phyloP scores from a whole-genome alignment of 1,284 basidiomycete species.

The Cryptococcus wingfieldii region DNA sequence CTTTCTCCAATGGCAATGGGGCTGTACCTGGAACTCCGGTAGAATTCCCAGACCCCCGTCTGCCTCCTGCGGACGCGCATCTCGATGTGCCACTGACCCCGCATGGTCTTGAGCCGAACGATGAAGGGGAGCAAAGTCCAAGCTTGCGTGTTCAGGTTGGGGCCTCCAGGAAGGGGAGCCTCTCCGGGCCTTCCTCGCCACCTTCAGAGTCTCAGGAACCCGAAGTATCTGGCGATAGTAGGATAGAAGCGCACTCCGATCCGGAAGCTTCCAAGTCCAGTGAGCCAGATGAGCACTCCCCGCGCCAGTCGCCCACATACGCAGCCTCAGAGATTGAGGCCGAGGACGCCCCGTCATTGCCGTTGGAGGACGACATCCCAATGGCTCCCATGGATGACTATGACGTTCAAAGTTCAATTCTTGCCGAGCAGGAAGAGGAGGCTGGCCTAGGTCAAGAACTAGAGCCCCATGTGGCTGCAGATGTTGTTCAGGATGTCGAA shows the following conservation, averaged over 20 bases:
- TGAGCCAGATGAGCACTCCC: no score
- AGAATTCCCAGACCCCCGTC: slow-evolving; percentile 14
- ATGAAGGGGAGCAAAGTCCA: background rate
- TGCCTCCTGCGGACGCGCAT: slow-evolving; percentile 12
- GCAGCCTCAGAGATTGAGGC: background rate
- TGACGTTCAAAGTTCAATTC: background rate
- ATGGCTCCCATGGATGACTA: background rate
- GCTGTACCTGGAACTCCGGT: slow-evolving; percentile 11
- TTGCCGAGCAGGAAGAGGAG: background rate
- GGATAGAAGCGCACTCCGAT: no score
- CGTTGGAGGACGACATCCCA: background rate
- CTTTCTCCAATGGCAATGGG: background rate
- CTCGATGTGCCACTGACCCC: slow-evolving; percentile 11
- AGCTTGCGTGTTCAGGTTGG: background rate
- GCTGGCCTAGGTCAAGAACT: background rate
- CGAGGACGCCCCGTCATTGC: background rate
- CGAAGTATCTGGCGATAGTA: no score
- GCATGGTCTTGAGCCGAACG: slow-evolving; percentile 5
- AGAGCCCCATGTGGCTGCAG: background rate
- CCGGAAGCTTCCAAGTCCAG: no score
- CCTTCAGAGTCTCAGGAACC: no score
- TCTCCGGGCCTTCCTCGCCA: no score
- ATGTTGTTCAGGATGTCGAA: background rate
- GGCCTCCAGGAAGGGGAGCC: background rate
- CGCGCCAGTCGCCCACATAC: no score